These are phyloP conservation scores for Paramecium tetraurelia DNA, from an alignment of 73 alveolate genomes.

Conservation along the genomic window DNA sequence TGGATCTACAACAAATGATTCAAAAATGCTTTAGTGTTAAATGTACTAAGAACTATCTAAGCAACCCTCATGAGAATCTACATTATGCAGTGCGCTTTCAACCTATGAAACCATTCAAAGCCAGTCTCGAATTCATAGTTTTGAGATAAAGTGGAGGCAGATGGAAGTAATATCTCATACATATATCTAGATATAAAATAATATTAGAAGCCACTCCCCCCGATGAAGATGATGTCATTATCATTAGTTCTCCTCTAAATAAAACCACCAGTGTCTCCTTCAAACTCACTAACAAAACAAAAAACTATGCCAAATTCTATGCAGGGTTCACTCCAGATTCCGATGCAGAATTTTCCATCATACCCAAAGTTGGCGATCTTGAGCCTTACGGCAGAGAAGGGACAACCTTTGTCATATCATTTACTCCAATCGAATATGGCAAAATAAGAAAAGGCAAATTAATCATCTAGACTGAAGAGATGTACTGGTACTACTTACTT, in stretches of 20 bases:
- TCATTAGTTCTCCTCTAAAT: constrained; percentile 87
- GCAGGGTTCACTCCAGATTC: constrained; percentile 96
- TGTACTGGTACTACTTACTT: constrained; percentile 77
- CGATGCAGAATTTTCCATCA: constrained; percentile 91
- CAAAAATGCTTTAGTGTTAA: constrained; percentile 92
- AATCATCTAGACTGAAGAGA: constrained; percentile 96
- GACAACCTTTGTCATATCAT: constrained; percentile 90
- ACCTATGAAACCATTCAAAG: constrained; percentile 95
- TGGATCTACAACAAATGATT: constrained; percentile 75
- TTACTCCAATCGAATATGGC: constrained; percentile 98
- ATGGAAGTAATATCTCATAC: constrained; percentile 79
- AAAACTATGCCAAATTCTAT: constrained; percentile 91
- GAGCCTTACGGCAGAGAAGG: constrained; percentile 93
- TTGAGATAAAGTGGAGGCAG: constrained; percentile 96
- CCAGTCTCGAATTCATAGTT: constrained; percentile 87
- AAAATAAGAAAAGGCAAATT: constrained; percentile 93
- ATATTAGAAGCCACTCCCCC: constrained; percentile 95
- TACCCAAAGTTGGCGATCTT: constrained; percentile 91
- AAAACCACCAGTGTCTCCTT: constrained; percentile 92
- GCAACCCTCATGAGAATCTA: constrained; percentile 76
- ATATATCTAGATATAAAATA: constrained; percentile 69
- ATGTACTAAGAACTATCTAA: constrained; percentile 71
- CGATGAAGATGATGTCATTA: constrained; percentile 95
- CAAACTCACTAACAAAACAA: constrained; percentile 89
- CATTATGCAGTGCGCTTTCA: constrained; percentile 89